Evolutionary conservation across 2,329 filamentous ascomycete species (phyloP).

Genomic region (Xylaria sp.): DNA sequence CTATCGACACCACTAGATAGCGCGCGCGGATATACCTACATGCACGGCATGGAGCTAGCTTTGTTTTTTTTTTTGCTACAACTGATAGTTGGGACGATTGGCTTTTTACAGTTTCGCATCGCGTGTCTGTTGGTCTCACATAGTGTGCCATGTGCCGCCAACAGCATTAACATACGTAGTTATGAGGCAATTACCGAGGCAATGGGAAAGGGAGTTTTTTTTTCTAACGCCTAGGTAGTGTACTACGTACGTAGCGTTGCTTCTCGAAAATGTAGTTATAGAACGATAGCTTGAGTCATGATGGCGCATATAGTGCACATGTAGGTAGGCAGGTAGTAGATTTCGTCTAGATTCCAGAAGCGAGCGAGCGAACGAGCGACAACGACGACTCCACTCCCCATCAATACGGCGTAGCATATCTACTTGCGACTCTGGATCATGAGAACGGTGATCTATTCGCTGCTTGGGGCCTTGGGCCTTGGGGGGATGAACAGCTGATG

Average conservation of each 20-base stretch:
- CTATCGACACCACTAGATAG: background rate
- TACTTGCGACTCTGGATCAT: background rate
- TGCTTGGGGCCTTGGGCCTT: constrained; percentile 9
- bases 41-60: background rate
- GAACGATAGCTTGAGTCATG: constrained; percentile 13
- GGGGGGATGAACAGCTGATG: constrained; percentile 23
- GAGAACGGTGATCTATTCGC: constrained; percentile 24
- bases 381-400: background rate
- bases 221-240: background rate
- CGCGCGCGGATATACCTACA: constrained; percentile 19
- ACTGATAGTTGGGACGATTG: constrained; percentile 9
- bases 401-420: constrained; percentile 8
- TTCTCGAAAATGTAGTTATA: background rate
- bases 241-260: background rate
- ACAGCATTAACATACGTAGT: background rate
- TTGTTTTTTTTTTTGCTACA: background rate
- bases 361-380: constrained; percentile 17
- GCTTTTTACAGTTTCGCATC: background rate
- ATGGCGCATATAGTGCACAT: constrained; percentile 11
- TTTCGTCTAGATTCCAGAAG: constrained; percentile 14
- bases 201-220: background rate
- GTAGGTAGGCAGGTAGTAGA: background rate
- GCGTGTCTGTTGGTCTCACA: constrained; percentile 1
- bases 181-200: constrained; percentile 20
- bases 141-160: constrained; percentile 5